Percentiles rank a stretch among this genome's conserved stretches.
phyloP scores from a whole-genome alignment of 306 rosid genomes.

The Delonix regia region DNA sequence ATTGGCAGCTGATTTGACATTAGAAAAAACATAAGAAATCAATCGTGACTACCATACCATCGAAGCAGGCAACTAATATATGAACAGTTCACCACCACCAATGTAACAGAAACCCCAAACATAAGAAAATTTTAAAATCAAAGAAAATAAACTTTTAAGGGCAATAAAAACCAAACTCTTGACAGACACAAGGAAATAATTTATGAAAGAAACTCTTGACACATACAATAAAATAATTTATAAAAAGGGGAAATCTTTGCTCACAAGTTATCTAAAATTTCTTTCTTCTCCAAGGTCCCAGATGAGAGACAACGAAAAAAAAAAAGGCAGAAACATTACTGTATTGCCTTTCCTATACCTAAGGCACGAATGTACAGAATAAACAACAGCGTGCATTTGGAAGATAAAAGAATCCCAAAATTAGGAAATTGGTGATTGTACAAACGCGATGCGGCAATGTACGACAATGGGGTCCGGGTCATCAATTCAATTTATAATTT shows the following conservation, averaged over 20 bases:
- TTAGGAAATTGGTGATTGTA: slow-evolving; percentile 9
- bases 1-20: slow-evolving; percentile 1
- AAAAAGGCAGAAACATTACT: slow-evolving; percentile 10
- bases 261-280: slow-evolving; percentile 9
- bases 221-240: neutral
- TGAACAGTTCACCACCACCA: slow-evolving; percentile 4
- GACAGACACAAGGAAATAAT: neutral
- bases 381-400: slow-evolving; percentile 1
- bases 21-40: neutral
- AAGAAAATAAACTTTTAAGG: neutral
- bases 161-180: neutral
- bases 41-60: neutral
- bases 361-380: slow-evolving; percentile 18
- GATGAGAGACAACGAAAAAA: slow-evolving; percentile 2
- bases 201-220: neutral
- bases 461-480: neutral
- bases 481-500: slow-evolving; percentile 24
- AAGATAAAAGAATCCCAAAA: neutral
- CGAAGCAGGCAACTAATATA: neutral
- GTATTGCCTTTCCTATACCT: slow-evolving; percentile 1
- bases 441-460: slow-evolving; percentile 32
- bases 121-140: neutral
- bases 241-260: neutral
- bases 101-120: slow-evolving; percentile 6
- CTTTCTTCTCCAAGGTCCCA: slow-evolving; percentile 23